Evolutionary conservation across 768 basidiomycete species (phyloP).

Genomic region (Infundibulicybe gibba): DNA sequence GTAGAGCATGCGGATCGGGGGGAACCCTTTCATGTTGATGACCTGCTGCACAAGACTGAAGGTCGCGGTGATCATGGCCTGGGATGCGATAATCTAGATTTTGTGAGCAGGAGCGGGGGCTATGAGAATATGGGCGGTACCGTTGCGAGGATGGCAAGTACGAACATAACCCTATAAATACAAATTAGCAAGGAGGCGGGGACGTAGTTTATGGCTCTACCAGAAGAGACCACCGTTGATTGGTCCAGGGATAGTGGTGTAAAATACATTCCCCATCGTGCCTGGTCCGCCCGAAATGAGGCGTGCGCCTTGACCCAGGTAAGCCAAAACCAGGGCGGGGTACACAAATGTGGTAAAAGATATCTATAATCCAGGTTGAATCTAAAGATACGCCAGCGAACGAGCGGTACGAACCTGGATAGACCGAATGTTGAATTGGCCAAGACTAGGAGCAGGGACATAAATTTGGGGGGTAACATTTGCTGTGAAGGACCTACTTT

Average conservation of each 20-base stretch:
- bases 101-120: not conserved
- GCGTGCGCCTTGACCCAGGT: constrained; percentile 69
- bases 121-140: constrained; percentile 25
- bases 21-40: constrained; percentile 57
- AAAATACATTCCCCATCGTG: constrained; percentile 57
- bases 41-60: constrained; percentile 64
- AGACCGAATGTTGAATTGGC: constrained; percentile 60
- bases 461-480: not conserved
- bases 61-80: constrained; percentile 68
- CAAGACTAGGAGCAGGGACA: constrained; percentile 36
- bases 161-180: constrained; percentile 47
- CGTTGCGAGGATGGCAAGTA: constrained; percentile 63
- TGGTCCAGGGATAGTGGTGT: constrained; percentile 59
- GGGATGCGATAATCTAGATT: constrained; percentile 52
- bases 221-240: constrained; percentile 54
- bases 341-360: constrained; percentile 54
- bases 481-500: constrained; percentile 37
- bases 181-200: not conserved
- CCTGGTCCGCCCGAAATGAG: constrained; percentile 47
- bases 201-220: constrained; percentile 20
- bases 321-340: constrained; percentile 58
- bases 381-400: not conserved
- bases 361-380: constrained; percentile 22
- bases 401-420: constrained; percentile 38
- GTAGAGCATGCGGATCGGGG: constrained; percentile 53